These are phyloP conservation scores for Ceratobasidium sp. DNA, from an alignment of 1,284 basidiomycete genomes.

Conservation along the genomic window DNA sequence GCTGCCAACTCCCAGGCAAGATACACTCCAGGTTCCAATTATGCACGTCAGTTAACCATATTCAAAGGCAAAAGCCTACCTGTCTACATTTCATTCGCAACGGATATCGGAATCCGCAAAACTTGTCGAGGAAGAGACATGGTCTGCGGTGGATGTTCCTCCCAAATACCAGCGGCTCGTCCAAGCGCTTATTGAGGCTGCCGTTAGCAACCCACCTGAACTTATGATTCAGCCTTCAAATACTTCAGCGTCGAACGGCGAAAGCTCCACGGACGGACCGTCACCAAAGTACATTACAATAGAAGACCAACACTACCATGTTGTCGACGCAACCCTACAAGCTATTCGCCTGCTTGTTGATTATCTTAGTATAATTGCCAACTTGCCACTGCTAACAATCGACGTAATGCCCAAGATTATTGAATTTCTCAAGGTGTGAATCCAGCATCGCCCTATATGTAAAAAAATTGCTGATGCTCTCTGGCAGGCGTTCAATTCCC, in stretches of 20 bases:
- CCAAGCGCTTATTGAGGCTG: conserved; percentile 80
- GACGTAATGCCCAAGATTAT: conserved; percentile 94
- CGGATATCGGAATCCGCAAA: conserved; percentile 86
- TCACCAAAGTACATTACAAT: conserved; percentile 80
- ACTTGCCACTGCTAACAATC: conserved; percentile 87
- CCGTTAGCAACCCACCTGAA: conserved; percentile 82
- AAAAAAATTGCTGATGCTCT: conserved; percentile 11
- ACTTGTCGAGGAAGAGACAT: conserved; percentile 90
- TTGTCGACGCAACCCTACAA: conserved; percentile 86
- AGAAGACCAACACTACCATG: conserved; percentile 84
- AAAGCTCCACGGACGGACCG: conserved; percentile 38
- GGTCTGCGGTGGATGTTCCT: conserved; percentile 83
- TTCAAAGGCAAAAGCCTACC: conserved; percentile 82
- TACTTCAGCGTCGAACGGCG: conserved; percentile 30
- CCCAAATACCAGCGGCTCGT: conserved; percentile 73
- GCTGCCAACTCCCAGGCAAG: conserved; percentile 81
- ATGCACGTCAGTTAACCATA: conserved; percentile 38
- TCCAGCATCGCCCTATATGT: conserved; percentile 1
- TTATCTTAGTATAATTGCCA: conserved; percentile 90
- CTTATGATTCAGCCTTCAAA: conserved; percentile 58
- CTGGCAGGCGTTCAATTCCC: conserved; percentile 88
- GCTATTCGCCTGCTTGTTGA: conserved; percentile 82
- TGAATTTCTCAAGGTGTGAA: conserved; percentile 84
- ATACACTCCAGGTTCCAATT: conserved; percentile 42
- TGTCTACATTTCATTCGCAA: conserved; percentile 87